These are phyloP conservation scores for Coelastrella sp. DNA, from an alignment of 139 green algal genomes.

Conservation along the genomic window DNA sequence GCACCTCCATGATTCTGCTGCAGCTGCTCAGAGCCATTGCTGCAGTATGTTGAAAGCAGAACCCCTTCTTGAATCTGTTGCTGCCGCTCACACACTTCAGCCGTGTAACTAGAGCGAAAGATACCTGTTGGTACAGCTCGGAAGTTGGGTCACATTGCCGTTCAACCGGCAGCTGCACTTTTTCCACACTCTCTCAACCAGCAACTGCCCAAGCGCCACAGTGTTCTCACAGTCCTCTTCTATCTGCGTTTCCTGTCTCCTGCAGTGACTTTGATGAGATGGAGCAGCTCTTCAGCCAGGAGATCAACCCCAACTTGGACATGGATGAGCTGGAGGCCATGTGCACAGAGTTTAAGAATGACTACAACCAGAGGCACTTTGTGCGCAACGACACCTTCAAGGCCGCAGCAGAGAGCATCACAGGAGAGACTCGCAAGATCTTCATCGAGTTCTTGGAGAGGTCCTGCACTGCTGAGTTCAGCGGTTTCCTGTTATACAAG, in stretches of 20 bases:
- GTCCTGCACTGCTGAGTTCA: slow-evolving; percentile 99
- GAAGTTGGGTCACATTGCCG: too few species aligned
- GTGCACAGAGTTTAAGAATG: slow-evolving; percentile 95
- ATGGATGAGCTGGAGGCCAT: slow-evolving; percentile 91
- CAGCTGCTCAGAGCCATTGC: too few species aligned
- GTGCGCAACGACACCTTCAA: slow-evolving; percentile 98
- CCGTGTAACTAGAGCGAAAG: too few species aligned
- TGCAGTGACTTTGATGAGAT: slow-evolving; percentile 98
- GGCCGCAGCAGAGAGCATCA: slow-evolving; percentile 45
- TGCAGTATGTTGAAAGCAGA: too few species aligned
- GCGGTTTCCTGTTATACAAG: slow-evolving; percentile 99
- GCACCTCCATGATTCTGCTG: neutral
- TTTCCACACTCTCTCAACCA: too few species aligned
- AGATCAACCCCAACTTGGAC: slow-evolving; percentile 96
- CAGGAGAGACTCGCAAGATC: slow-evolving; percentile 90
- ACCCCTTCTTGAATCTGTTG: too few species aligned
- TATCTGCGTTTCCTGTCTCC: neutral
- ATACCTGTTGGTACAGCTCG: too few species aligned
- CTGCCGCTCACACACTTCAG: too few species aligned
- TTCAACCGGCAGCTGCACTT: too few species aligned
- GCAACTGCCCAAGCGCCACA: too few species aligned
- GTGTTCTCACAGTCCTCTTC: too few species aligned
- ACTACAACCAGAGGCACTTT: slow-evolving; percentile 99
- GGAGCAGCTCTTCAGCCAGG: slow-evolving; percentile 95
- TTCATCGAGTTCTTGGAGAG: slow-evolving; percentile 99